phyloP scores from a whole-genome alignment of 768 basidiomycete genomes.

The Aureoboletus auriporus region DNA sequence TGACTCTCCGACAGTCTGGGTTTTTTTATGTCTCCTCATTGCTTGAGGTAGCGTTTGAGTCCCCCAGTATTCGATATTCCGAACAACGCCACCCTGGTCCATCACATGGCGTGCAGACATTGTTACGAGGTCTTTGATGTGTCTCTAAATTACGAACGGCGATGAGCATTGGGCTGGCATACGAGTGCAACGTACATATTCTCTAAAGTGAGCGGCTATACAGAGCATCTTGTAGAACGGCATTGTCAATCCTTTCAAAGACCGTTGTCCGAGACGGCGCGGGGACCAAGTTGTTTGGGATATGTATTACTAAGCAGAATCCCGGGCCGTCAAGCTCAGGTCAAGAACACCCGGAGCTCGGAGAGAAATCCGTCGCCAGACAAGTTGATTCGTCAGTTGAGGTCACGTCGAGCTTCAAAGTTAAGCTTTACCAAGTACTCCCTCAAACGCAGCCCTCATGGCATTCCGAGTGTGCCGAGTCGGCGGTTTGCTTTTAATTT shows the following conservation, averaged over 20 bases:
- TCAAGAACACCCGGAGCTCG: no score
- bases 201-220: conserved; percentile 68
- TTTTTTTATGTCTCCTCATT: conserved; percentile 61
- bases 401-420: neutral
- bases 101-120: conserved; percentile 70
- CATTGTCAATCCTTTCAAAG: conserved; percentile 40
- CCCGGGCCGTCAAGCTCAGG: neutral
- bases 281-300: neutral
- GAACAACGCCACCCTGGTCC: conserved; percentile 75
- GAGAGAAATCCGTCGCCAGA: no score
- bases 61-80: conserved; percentile 74
- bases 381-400: neutral
- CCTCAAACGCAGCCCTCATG: no score
- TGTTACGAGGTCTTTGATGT: conserved; percentile 71
- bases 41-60: conserved; percentile 67
- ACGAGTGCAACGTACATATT: conserved; percentile 53
- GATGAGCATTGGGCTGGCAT: neutral
- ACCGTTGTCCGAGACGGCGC: neutral
- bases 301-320: conserved; percentile 14
- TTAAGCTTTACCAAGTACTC: no score
- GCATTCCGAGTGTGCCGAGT: neutral
- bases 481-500: conserved; percentile 24
- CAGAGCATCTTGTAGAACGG: conserved; percentile 87
- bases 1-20: conserved; percentile 69
- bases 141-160: conserved; percentile 40